A percentile compares a stretch with the other conserved stretches of the same genome.
Conservation (phyloP, 192 early-diverging fungal genomes). For the Rhizoclosmatium globosum region DNA sequence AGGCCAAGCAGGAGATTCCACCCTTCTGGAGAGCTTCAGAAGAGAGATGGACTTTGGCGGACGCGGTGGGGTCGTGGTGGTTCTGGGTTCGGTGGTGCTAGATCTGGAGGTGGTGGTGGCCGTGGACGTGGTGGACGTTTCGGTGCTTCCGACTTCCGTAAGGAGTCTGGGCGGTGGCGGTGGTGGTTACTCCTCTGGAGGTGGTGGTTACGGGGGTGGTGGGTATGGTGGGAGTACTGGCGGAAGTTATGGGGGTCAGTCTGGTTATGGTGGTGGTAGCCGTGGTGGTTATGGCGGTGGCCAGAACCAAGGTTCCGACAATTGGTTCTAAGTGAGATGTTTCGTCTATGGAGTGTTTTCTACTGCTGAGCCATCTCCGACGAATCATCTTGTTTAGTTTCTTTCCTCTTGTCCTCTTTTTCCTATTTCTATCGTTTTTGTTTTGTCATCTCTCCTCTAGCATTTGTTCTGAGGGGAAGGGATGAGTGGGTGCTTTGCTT, state of each 20-base stretch:
- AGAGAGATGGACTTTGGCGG: constrained; percentile 56
- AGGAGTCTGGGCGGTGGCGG: constrained; percentile 30
- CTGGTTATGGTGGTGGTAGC: constrained; percentile 37
- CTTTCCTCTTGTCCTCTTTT: constrained; percentile 12
- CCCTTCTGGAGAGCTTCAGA: constrained; percentile 69
- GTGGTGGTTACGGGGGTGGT: constrained; percentile 39
- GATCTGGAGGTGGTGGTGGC: constrained; percentile 43
- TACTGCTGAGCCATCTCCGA: background rate
- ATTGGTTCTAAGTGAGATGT: constrained; percentile 36
- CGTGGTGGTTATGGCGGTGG: constrained; percentile 23
- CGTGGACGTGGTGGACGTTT: constrained; percentile 42
- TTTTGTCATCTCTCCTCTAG: background rate
- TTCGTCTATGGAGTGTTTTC: background rate
- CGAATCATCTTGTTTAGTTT: background rate
- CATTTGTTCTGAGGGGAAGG: background rate
- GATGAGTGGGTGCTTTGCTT: background rate
- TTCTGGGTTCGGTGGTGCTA: constrained; percentile 47
- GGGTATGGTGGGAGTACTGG: constrained; percentile 35
- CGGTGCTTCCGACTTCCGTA: constrained; percentile 49
- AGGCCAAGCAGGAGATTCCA: constrained; percentile 95
- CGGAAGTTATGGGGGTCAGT: constrained; percentile 20
- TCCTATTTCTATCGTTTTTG: constrained; percentile 5
- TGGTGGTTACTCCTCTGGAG: constrained; percentile 28
- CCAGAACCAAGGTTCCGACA: constrained; percentile 28
- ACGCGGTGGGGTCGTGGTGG: constrained; percentile 64